Evolutionary conservation across 257 asterid species (phyloP), one percentile per base, ranked within the genome.

Genomic region (Solanum megistacrolobum): DNA sequence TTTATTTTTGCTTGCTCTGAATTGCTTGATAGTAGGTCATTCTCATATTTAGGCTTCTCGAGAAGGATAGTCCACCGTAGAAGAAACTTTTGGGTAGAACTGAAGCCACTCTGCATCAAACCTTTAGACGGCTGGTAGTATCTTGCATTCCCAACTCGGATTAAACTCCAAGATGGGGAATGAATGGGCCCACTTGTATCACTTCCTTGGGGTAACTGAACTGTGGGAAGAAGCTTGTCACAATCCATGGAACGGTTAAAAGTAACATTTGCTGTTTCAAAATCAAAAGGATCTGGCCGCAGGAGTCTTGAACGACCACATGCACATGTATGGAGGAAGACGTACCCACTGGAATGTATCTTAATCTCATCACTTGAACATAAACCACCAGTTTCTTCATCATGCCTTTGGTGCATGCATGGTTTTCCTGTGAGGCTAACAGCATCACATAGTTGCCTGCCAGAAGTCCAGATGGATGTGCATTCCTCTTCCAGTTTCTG

Each of bases 261-360:
- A 4, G 89, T 88, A 90, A 88, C 89, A 90, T 97, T 97, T 48
- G 99, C 98, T 43, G 96, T 86, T 89, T 94, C 97, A 88, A 91
- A 94, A 92, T 97, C 98, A 89, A 96, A 97, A 62, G 99, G 99
- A 89, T 97, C 99, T 27, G 96, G 91, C 76, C 93, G 92, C 65
- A 94, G 90, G 87, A 89, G 94, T 89, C 99, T 94, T n/a, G 98
- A 93, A 83, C 99, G 99, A 43, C 99, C 99, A 92, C 99, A 97
- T 25, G 96, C 98, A 93, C 99, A 97, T n/a, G 98, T 98, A 91
- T 97, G 99, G 90, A 97, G 98, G 92, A 96, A 97, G 34, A 93
- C 95, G 86, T 88, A 94, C 88, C 99, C 99, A 90, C 99, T 96
- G 60, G 98, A 95, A 94, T 97, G 99, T 72, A 92, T 91, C 88